phyloP scores from a whole-genome alignment of 805 yeast genomes.

The Candida rishiriensis region DNA sequence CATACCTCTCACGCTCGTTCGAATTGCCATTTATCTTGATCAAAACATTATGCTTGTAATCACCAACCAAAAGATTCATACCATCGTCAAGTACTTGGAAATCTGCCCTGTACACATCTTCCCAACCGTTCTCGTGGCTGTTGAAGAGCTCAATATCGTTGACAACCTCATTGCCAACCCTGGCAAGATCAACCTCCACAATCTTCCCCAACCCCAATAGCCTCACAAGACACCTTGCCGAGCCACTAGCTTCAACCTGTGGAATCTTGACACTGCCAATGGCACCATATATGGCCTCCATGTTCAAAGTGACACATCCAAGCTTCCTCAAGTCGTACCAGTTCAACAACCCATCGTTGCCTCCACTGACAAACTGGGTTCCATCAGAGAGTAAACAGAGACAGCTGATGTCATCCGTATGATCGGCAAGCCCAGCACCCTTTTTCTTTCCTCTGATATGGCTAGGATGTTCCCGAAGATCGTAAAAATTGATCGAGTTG shows the following conservation, averaged over 20 bases:
- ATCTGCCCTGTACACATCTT: neutral
- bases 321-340: slow-evolving; percentile 12
- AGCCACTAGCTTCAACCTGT: slow-evolving; percentile 4
- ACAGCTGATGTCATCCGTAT: slow-evolving; percentile 14
- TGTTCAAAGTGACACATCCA: slow-evolving; percentile 9
- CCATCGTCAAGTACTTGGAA: neutral
- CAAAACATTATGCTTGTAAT: neutral
- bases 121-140: neutral
- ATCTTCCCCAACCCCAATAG: neutral
- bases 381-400: slow-evolving; percentile 1
- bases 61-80: neutral
- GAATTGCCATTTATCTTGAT: neutral
- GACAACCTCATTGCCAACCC: neutral
- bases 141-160: neutral
- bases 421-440: slow-evolving; percentile 2
- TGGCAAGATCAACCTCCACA: neutral
- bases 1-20: too few species aligned
- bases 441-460: neutral
- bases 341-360: slow-evolving; percentile 16
- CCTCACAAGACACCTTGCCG: neutral
- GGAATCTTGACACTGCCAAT: slow-evolving; percentile 10
- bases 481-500: slow-evolving; percentile 10
- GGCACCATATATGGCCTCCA: slow-evolving; percentile 10
- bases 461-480: slow-evolving; percentile 2
- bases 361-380: slow-evolving; percentile 12